Percentiles rank a stretch among this genome's conserved stretches.
These are phyloP conservation scores for Oryza longistaminata DNA, from an alignment of 176 grass and related monocot species.

Conservation along the genomic window DNA sequence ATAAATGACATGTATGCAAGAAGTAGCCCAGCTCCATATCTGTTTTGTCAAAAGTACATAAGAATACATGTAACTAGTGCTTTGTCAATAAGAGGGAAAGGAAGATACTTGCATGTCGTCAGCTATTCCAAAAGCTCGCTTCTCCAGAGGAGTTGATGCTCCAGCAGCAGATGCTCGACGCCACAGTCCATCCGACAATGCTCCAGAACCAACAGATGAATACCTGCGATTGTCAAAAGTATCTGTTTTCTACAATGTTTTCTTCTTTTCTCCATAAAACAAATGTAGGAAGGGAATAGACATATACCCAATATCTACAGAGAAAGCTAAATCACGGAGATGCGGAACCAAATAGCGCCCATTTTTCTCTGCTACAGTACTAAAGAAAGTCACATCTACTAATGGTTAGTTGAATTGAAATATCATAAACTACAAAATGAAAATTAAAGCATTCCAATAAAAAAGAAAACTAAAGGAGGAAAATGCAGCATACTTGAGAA, in stretches of 20 bases:
- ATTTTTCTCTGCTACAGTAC: slow-evolving; percentile 71
- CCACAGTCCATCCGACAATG: slow-evolving; percentile 72
- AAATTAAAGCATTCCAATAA: slow-evolving; percentile 11
- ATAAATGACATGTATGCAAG: slow-evolving; percentile 92
- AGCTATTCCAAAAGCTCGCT: slow-evolving; percentile 86
- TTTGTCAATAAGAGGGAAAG: slow-evolving; percentile 8
- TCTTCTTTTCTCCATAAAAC: slow-evolving; percentile 1
- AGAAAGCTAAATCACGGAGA: slow-evolving; percentile 86
- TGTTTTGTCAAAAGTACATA: slow-evolving; percentile 41
- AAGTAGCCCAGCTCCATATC: slow-evolving; percentile 91
- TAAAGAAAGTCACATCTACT: slow-evolving; percentile 42
- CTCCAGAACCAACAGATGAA: slow-evolving; percentile 53
- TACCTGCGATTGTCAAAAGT: slow-evolving; percentile 46
- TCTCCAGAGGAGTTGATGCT: slow-evolving; percentile 83
- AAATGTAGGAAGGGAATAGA: slow-evolving; percentile 7
- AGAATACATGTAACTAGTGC: neutral
- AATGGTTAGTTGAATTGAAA: slow-evolving; percentile 25
- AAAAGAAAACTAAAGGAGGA: slow-evolving; percentile 26
- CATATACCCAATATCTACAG: slow-evolving; percentile 84
- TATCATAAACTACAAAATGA: neutral
- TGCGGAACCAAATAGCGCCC: slow-evolving; percentile 60
- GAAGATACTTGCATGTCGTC: slow-evolving; percentile 76
- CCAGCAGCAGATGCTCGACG: slow-evolving; percentile 73
- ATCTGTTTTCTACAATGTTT: neutral
- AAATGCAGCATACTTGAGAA: slow-evolving; percentile 66